Percentiles rank a stretch among this genome's conserved stretches.
Conservation (phyloP, 2,329 filamentous ascomycete genomes). For the Xylaria sp. region DNA sequence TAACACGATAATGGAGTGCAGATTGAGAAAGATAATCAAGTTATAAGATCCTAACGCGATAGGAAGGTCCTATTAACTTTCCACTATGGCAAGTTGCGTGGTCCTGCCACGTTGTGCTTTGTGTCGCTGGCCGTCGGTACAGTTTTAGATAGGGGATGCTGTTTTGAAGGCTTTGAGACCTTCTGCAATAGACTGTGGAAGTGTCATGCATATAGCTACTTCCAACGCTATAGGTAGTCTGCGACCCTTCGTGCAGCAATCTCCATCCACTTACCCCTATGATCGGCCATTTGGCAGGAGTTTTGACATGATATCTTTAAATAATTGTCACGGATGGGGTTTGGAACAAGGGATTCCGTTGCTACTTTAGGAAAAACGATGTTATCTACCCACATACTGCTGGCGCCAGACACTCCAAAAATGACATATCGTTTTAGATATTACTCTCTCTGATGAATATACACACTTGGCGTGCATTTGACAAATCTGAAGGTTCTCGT, state of each 20-base stretch:
- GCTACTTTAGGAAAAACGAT: neutral
- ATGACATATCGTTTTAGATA: neutral
- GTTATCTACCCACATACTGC: neutral
- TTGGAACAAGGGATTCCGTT: neutral
- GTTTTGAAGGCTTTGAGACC: neutral
- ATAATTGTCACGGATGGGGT: neutral
- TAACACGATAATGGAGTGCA: neutral
- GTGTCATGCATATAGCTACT: no score
- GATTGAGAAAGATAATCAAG: neutral
- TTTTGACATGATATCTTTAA: neutral
- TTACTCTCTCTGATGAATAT: constrained; percentile 5
- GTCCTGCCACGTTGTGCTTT: neutral
- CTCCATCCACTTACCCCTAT: neutral
- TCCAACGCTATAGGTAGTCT: no score
- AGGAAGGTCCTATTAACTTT: neutral
- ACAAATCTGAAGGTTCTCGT: constrained; percentile 9
- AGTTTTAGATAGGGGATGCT: neutral
- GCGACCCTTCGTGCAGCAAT: neutral
- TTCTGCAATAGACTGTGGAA: neutral
- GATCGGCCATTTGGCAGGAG: neutral
- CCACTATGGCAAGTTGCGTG: neutral
- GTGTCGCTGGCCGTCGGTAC: neutral
- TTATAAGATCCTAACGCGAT: neutral
- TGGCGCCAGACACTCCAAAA: neutral
- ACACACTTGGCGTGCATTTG: neutral